Evolutionary conservation across 2,329 filamentous ascomycete species (phyloP), one percentile per base, ranked within the genome.

Genomic region (Phaeosphaeria sp.): DNA sequence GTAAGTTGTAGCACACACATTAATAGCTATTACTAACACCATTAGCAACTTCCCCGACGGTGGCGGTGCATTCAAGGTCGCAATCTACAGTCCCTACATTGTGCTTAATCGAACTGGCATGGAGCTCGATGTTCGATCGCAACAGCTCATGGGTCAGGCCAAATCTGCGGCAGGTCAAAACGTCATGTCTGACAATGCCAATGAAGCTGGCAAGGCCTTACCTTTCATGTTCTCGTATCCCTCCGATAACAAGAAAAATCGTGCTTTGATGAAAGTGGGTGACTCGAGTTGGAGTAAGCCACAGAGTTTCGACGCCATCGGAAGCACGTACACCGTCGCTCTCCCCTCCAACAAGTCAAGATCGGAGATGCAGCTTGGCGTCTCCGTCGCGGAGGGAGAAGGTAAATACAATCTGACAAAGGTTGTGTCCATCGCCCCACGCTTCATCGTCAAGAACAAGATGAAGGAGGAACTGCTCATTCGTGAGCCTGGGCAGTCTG

Each of bases 331-430:
- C 17, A 93, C 97, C 67, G 91, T 97, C 36, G 86, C 95, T 33
- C 83, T 99, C 33, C 90, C 90, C 50, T 92, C 93, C 0, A 79
- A 85, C 1, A 85, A 84, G 43, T 89, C 86, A 44, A 82, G 85
- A 61, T 89, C 89, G 2, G 95, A 99, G 76, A 93, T 98, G 70
- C 93, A 98, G 69, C 85, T 96, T 6, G 95, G 95, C 47, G 88
- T 99, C 49, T 94, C 90, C 1, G 89, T 99, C 27, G 88, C 91
- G 56, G 90, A 96, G 56, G 95, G 95, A 11, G 90, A 97, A 71
- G 95, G 95, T 69, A 99, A 99, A 78, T 99, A 98, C 82, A 98
- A 97, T 77, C 83, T 99, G 82, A 96, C 92, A 18, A 98, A 97
- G 80, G 90, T 97, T 13, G 91, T 99, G 23, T 97, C 93, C 0